A percentile compares a stretch with the other conserved stretches of the same genome.
Conservation (phyloP, 345 rosid species). For the Pistacia vera region DNA sequence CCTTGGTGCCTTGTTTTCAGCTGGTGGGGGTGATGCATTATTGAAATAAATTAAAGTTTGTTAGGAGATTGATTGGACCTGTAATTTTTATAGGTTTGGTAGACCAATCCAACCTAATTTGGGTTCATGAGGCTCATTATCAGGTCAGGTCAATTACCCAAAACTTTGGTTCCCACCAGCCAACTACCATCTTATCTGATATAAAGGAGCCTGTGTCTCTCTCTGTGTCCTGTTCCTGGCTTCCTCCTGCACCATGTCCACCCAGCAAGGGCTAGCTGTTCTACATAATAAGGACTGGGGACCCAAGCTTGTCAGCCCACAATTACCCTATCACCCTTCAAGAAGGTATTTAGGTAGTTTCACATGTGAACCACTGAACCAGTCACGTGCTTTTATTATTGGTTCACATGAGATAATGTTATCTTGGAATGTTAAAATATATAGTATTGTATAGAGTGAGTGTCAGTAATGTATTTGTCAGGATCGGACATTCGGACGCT, state of each 20-base stretch:
- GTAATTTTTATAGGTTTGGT: not conserved
- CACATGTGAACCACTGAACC: no score
- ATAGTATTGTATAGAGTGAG: no score
- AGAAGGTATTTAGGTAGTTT: no score
- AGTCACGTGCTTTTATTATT: no score
- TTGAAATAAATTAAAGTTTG: no score
- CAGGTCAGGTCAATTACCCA: not conserved
- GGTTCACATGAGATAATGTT: no score
- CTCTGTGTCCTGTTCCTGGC: no score
- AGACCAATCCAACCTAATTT: not conserved
- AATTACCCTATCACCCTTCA: no score
- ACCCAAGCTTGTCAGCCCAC: not conserved
- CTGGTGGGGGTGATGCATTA: not conserved
- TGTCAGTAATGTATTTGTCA: no score
- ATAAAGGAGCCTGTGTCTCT: not conserved
- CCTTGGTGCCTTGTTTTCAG: not conserved
- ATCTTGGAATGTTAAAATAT: no score
- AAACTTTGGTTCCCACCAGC: not conserved
- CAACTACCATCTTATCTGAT: not conserved
- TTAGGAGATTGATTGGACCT: not conserved
- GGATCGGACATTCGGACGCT: no score
- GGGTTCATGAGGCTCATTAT: not conserved
- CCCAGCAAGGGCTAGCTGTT: not conserved
- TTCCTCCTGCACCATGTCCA: not conserved
- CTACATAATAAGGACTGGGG: not conserved